Percentiles rank a stretch among this genome's conserved stretches.
Conservation (phyloP, 2,329 filamentous ascomycete species). For the Lomentospora prolificans region DNA sequence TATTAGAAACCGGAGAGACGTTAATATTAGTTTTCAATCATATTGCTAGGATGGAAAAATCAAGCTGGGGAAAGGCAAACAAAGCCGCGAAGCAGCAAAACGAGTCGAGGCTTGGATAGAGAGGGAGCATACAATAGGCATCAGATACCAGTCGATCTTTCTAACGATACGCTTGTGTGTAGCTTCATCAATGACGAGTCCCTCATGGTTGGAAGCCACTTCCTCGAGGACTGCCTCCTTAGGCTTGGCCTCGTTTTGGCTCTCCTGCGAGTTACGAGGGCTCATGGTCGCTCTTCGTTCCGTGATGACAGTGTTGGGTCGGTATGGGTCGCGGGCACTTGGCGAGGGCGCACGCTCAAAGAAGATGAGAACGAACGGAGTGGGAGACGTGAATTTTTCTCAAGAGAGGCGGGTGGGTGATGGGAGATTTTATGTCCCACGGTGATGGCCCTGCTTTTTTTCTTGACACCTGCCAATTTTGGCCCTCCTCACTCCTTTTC, state of each 20-base stretch:
- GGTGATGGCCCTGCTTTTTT: neutral
- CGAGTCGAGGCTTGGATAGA: neutral
- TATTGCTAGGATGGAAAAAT: neutral
- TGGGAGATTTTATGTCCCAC: neutral
- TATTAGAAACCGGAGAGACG: neutral
- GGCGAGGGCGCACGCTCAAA: too few relatives aligned
- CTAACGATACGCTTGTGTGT: slow-evolving; percentile 21
- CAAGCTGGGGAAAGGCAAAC: neutral
- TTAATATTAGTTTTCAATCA: neutral
- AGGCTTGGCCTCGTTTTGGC: neutral
- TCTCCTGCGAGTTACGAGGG: neutral
- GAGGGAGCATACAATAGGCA: slow-evolving; percentile 11
- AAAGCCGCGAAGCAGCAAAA: neutral
- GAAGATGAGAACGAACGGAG: too few relatives aligned
- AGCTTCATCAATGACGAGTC: slow-evolving; percentile 3
- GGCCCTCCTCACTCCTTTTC: neutral
- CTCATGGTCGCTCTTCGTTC: neutral
- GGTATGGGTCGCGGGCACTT: too few relatives aligned
- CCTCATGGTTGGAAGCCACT: neutral
- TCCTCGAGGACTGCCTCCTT: slow-evolving; percentile 2
- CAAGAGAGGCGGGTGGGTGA: too few relatives aligned
- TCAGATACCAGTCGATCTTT: slow-evolving; percentile 15
- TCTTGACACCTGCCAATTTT: neutral
- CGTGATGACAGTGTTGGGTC: too few relatives aligned
- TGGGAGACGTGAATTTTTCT: too few relatives aligned